Percentiles rank a stretch among this genome's conserved stretches.
These are phyloP conservation scores for Solanum tarapatanum DNA, from an alignment of 257 asterid genomes.

Conservation along the genomic window DNA sequence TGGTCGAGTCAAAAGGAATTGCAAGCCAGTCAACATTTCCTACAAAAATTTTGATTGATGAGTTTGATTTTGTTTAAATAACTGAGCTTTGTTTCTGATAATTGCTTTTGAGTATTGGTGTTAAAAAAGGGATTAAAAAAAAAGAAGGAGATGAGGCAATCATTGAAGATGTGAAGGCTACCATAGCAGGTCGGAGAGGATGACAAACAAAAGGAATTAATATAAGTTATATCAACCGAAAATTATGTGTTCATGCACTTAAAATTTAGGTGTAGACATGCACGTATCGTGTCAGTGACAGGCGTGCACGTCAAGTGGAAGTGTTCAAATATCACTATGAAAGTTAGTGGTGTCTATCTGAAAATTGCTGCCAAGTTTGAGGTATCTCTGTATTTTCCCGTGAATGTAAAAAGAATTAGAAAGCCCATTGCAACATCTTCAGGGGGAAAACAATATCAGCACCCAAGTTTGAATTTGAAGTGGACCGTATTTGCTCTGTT, in stretches of 20 bases:
- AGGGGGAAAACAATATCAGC: background rate
- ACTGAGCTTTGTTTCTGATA: background rate
- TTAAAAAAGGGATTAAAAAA: background rate
- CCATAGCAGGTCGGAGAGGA: background rate
- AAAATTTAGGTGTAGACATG: background rate
- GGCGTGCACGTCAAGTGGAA: background rate
- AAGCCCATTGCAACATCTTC: background rate
- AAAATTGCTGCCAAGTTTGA: background rate
- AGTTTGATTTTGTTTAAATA: background rate
- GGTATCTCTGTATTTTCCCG: background rate
- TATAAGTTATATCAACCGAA: background rate
- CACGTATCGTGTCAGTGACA: background rate
- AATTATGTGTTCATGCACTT: background rate
- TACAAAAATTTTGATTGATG: background rate
- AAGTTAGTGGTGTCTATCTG: background rate
- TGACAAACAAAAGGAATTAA: background rate
- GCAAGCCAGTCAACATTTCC: background rate
- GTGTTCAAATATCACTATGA: background rate
- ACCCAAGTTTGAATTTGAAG: background rate
- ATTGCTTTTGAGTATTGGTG: background rate
- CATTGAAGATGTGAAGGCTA: background rate
- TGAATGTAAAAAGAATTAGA: background rate
- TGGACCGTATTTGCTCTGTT: background rate
- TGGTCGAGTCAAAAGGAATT: background rate
- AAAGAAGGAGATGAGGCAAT: background rate